Percentiles rank a stretch among this genome's conserved stretches.
Conservation (phyloP, 148 eudicot species). For the Rhododendron mucronatum region DNA sequence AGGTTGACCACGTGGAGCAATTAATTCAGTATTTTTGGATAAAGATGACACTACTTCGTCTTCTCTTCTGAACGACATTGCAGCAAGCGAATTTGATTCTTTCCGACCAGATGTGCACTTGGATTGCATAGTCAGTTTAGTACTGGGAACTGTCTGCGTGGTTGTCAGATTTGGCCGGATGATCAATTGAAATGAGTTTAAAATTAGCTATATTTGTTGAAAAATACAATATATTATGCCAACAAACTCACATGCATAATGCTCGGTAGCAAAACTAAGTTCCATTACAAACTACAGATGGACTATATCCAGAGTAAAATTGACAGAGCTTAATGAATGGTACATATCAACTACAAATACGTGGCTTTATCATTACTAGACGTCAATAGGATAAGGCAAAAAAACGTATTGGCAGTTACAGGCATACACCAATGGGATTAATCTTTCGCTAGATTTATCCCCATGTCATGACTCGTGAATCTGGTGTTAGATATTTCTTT, state of each 20-base stretch:
- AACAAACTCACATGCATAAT: neutral
- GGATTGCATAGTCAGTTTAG: conserved; percentile 29
- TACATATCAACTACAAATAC: neutral
- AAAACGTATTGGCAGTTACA: neutral
- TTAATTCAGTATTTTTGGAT: conserved; percentile 20
- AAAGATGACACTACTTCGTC: conserved; percentile 21
- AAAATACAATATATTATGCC: neutral
- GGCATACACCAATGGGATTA: neutral
- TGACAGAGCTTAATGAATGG: neutral
- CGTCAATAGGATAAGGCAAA: neutral
- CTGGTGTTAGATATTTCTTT: neutral
- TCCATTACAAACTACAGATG: neutral
- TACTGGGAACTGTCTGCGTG: conserved; percentile 20
- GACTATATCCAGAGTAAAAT: neutral
- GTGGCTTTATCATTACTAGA: neutral
- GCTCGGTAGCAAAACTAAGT: neutral
- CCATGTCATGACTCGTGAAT: neutral
- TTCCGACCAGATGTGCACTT: conserved; percentile 21
- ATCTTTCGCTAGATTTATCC: neutral
- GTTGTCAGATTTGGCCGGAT: conserved; percentile 44
- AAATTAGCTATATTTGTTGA: neutral
- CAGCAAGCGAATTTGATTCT: conserved; percentile 21
- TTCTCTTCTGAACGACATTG: conserved; percentile 27
- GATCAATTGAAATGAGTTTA: neutral
- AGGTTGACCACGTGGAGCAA: conserved; percentile 23